These are phyloP conservation scores for Mycena haematopus DNA, from an alignment of 768 basidiomycete genomes.

Conservation along the genomic window DNA sequence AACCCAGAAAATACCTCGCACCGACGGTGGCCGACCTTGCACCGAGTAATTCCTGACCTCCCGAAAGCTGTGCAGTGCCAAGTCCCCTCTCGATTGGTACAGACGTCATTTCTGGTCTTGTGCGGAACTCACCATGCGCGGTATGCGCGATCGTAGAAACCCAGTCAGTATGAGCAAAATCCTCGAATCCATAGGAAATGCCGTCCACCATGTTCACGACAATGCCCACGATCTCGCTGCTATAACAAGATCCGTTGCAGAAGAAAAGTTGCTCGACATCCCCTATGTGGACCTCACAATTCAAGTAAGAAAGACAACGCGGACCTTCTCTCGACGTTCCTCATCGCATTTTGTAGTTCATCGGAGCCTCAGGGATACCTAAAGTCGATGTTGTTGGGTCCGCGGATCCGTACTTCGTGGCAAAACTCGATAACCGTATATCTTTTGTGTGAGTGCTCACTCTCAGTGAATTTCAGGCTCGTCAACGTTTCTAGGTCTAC, in stretches of 20 bases:
- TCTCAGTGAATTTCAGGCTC: slow-evolving; percentile 48
- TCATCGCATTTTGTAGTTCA: slow-evolving; percentile 52
- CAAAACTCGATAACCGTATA: slow-evolving; percentile 67
- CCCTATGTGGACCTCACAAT: slow-evolving; percentile 65
- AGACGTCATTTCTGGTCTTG: slow-evolving; percentile 12
- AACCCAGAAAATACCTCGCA: neutral
- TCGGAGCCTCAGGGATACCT: slow-evolving; percentile 72
- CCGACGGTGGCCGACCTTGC: too few species aligned
- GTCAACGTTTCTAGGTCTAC: slow-evolving; percentile 56
- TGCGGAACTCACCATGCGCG: neutral
- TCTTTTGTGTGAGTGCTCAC: slow-evolving; percentile 61
- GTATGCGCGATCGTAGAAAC: slow-evolving; percentile 31
- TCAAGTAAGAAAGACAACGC: slow-evolving; percentile 45
- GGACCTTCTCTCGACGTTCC: neutral
- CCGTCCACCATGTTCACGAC: slow-evolving; percentile 37
- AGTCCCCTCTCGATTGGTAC: slow-evolving; percentile 22
- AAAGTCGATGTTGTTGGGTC: slow-evolving; percentile 70
- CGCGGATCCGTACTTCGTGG: slow-evolving; percentile 77
- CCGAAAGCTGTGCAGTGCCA: slow-evolving; percentile 11
- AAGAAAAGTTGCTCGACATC: slow-evolving; percentile 44
- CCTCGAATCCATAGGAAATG: slow-evolving; percentile 36
- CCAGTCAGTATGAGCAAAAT: slow-evolving; percentile 45
- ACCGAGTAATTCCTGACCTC: neutral
- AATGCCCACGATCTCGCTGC: slow-evolving; percentile 42
- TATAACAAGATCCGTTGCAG: slow-evolving; percentile 38